Base-by-base conservation (phyloP, 2,329 filamentous ascomycete species). In the Ceratocystis variospora region DNA sequence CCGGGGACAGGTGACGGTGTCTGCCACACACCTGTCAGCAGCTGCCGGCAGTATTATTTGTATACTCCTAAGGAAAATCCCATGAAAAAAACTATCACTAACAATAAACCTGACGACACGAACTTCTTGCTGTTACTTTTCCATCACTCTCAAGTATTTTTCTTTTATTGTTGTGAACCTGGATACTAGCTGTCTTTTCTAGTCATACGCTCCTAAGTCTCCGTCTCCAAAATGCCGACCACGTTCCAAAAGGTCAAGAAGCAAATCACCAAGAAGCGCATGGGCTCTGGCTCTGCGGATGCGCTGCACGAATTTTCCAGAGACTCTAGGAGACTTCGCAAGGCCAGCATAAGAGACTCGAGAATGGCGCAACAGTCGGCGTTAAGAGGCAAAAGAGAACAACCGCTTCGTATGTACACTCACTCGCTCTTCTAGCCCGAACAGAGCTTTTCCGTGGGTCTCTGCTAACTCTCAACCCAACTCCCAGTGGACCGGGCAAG, bases 301-400 rank as follows among this genome's bases (percentile, higher is more conserved):
- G 81, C 87, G 12, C 81, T 97, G 25, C 93, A 97, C 73, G 88
- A 91, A 75, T 90, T 90, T 74, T 96, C 91, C 68, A 83, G 94
- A 70, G 90, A 97, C 78, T 89, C 91, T 2, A 84, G 87, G 72
- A 84, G 90, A 63, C 79, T 97, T 69, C 87, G 90, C 74, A 83
- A 86, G 71, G 94, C 94, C 22, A 83, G 84, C 69, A 82, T 87
- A 69, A 83, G 94, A 75, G 92, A 96, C 72, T 87, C 94, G 72
- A 89, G 89, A 73, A 80, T 99, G 45, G 84, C 85, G 70, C 88
- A 87, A 74, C 78, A 92, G 66, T 82, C 85, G 25, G 77, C 83
- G n/a, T 79, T 85, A 46, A 83, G 89, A 71, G 82, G 82, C 71
- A 94, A 87, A 75, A 84, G 83, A 69, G 90, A 96, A 73, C 83